Evolutionary conservation across 2,329 filamentous ascomycete species (phyloP), one percentile per base, ranked within the genome.

Genomic region (Fusarium domesticum): DNA sequence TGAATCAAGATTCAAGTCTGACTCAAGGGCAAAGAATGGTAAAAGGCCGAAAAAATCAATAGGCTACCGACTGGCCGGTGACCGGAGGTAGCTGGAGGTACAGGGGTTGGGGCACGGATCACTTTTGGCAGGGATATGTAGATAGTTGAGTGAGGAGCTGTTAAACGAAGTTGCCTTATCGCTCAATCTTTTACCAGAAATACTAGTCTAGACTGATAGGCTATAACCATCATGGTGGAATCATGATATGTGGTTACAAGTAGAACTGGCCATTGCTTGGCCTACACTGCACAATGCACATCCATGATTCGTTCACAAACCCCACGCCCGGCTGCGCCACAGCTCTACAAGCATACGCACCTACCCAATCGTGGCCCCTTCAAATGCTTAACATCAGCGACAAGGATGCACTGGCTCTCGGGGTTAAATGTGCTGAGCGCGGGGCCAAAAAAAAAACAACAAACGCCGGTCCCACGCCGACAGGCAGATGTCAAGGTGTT

Each of bases 41-140:
- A 41, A 45, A 39, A 46, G 48, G 54, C 52, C 47, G 51, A 59
- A 58, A 60, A 60, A 60, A 54, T 57, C 47, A 54, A 53, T 55
- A 47, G 51, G 41, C 41, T 44, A 44, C 46, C 39, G 43, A 51
- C 36, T 51, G 49, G 57, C 57, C 57, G 57, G 57, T 60, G 41
- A 60, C 53, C 57, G 57, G 57, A 60, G 57, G 51, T 33, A 30
- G 39, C 14, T 37, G 42, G 40, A 43, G 44, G 36, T 30, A 42
- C 35, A 45, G 39, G 49, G 43, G 42, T 37, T 39, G 40, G 46
- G 39, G 55, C 42, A 59, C 49, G 53, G 57, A 58, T 52, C 51
- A 58, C 46, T 37, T 47, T 37, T 36, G n/a, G 45, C 46, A 49
- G 35, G 57, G 51, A 35, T 52, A 28, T n/a, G n/a, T n/a, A n/a